phyloP scores from a whole-genome alignment of 805 yeast genomes.

The Candida germanica region DNA sequence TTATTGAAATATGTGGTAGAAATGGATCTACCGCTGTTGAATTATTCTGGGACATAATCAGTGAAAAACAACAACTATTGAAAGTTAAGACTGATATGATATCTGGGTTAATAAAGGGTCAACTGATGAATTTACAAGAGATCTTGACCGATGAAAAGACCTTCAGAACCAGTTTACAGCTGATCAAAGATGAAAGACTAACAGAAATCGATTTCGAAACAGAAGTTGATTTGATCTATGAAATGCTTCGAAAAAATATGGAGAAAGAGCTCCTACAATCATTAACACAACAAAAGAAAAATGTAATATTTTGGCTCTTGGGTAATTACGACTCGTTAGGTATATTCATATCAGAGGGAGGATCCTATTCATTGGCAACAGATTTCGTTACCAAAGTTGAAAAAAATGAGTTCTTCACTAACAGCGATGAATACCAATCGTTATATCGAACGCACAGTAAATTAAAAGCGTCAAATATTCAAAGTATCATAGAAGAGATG shows the following conservation, averaged over 20 bases:
- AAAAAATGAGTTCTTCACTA: no score
- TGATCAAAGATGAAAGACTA: conserved; percentile 29
- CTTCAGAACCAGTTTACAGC: conserved; percentile 17
- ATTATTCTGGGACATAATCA: conserved; percentile 70
- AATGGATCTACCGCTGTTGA: conserved; percentile 77
- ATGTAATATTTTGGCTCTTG: conserved; percentile 16
- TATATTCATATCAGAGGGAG: no score
- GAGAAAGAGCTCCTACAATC: conserved; percentile 11
- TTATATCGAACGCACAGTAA: no score
- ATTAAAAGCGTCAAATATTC: no score
- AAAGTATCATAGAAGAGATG: no score
- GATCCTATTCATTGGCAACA: no score
- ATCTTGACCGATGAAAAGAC: conserved; percentile 15
- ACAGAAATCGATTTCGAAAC: conserved; percentile 14
- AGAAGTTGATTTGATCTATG: conserved; percentile 22
- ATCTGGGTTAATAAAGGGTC: conserved; percentile 20
- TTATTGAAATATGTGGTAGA: conserved; percentile 64
- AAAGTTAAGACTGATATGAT: conserved; percentile 60
- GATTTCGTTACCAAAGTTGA: no score
- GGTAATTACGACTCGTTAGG: no score
- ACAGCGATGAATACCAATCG: no score
- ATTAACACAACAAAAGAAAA: conserved; percentile 8
- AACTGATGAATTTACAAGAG: conserved; percentile 13
- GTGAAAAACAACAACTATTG: conserved; percentile 54
- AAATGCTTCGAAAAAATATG: conserved; percentile 23